phyloP scores from a whole-genome alignment of 768 basidiomycete genomes.

The Serendipita indica region DNA sequence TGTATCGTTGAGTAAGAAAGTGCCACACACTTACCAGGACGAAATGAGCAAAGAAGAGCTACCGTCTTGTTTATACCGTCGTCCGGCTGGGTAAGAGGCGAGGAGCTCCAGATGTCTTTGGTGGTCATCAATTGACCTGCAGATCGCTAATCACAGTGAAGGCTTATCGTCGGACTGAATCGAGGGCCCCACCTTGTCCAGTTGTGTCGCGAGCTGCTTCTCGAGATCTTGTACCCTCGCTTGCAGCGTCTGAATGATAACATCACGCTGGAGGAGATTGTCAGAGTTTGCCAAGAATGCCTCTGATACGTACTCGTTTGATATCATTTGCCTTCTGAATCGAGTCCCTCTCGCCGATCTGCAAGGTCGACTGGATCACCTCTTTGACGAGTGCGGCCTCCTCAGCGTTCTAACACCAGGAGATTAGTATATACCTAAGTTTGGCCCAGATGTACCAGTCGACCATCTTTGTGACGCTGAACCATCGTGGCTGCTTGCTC shows the following conservation, averaged over 20 bases:
- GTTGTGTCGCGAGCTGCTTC: neutral
- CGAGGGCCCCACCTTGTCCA: neutral
- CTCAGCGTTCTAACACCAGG: neutral
- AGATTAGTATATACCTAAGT: too few species aligned
- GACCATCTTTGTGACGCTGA: neutral
- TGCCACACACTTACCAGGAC: too few species aligned
- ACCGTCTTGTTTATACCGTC: too few species aligned
- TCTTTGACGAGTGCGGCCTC: neutral
- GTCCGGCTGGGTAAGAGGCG: conserved; percentile 1
- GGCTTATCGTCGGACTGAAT: neutral
- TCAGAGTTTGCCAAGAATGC: too few species aligned
- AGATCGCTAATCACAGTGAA: neutral
- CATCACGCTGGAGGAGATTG: neutral
- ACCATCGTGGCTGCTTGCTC: neutral
- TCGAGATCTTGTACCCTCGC: neutral
- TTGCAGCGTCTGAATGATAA: neutral
- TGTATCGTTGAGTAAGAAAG: too few species aligned
- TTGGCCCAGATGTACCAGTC: neutral
- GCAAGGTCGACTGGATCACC: neutral
- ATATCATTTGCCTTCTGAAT: neutral
- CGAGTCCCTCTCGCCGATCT: neutral
- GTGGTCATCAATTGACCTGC: conserved; percentile 4
- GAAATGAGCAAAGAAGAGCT: too few species aligned
- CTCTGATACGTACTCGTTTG: neutral
- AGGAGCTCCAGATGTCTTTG: neutral